phyloP scores from a whole-genome alignment of 148 eudicot species.

The Salicornia ramosissima region DNA sequence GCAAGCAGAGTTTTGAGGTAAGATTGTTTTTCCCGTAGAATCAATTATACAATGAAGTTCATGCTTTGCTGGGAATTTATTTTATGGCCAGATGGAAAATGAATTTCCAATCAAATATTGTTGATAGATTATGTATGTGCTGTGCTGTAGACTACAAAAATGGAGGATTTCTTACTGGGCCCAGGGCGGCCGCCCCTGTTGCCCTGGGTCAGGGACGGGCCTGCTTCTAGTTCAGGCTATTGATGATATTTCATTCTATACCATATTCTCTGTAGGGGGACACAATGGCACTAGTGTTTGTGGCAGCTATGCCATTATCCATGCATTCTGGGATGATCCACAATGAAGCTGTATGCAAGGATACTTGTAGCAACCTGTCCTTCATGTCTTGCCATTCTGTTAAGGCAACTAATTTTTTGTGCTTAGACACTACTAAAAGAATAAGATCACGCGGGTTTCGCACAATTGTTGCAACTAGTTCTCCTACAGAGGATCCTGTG shows the following conservation, averaged over 20 bases:
- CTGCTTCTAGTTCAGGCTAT: not conserved
- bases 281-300: constrained; percentile 59
- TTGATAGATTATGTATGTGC: no score
- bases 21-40: no score
- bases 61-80: no score
- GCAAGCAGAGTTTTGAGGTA: no score
- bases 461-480: constrained; percentile 77
- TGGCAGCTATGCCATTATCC: constrained; percentile 48
- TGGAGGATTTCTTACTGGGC: no score
- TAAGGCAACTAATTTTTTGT: constrained; percentile 30
- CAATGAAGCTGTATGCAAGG: constrained; percentile 39
- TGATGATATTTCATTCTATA: constrained; percentile 13
- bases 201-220: no score
- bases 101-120: no score
- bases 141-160: no score
- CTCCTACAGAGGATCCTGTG: constrained; percentile 79
- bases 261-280: constrained; percentile 33
- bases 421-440: constrained; percentile 19
- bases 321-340: constrained; percentile 35
- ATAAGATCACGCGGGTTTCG: constrained; percentile 35
- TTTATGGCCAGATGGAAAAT: no score
- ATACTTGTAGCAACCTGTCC: constrained; percentile 23
- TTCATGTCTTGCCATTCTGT: constrained; percentile 29
- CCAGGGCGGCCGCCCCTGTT: no score
- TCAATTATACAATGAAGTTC: no score